phyloP scores from a whole-genome alignment of 2,329 filamentous ascomycete species.

The Dactylellina leptospora region DNA sequence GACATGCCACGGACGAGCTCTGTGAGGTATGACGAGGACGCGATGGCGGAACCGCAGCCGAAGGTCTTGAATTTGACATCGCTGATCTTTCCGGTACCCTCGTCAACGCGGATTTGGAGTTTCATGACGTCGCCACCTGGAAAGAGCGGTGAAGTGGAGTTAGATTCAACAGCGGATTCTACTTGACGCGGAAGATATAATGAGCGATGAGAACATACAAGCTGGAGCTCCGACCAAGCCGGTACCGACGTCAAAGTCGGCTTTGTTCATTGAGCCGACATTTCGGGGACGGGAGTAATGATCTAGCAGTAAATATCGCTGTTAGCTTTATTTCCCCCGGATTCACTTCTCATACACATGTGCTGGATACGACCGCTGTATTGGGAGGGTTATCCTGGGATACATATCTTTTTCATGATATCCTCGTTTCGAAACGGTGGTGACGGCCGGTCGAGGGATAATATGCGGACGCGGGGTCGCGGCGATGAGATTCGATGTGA shows the following conservation, averaged over 20 bases:
- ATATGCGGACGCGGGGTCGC: slow-evolving; percentile 41
- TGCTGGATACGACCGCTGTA: slow-evolving; percentile 1
- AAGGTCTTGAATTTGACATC: slow-evolving; percentile 99
- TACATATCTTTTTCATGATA: slow-evolving; percentile 59
- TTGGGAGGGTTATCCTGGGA: background rate
- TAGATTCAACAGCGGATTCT: slow-evolving; percentile 4
- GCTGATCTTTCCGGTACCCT: slow-evolving; percentile 79
- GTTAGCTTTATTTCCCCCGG: slow-evolving; percentile 35
- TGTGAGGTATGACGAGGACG: slow-evolving; percentile 91
- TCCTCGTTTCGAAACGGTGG: slow-evolving; percentile 41
- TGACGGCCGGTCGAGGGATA: slow-evolving; percentile 24
- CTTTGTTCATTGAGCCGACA: slow-evolving; percentile 81
- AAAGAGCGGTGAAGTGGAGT: background rate
- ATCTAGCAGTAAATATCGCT: slow-evolving; percentile 68
- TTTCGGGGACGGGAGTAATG: slow-evolving; percentile 83
- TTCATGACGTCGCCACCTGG: slow-evolving; percentile 84
- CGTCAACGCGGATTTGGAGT: slow-evolving; percentile 89
- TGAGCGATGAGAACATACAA: slow-evolving; percentile 37
- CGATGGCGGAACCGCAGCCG: slow-evolving; percentile 92
- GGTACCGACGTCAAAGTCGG: slow-evolving; percentile 83
- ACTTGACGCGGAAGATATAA: slow-evolving; percentile 1
- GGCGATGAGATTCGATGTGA: slow-evolving; percentile 42
- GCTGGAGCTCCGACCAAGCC: slow-evolving; percentile 91
- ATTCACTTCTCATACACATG: background rate
- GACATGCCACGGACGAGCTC: slow-evolving; percentile 96